Conservation (phyloP, 371 early-diverging fungal species). For the Batrachochytrium dendrobatidis region DNA sequence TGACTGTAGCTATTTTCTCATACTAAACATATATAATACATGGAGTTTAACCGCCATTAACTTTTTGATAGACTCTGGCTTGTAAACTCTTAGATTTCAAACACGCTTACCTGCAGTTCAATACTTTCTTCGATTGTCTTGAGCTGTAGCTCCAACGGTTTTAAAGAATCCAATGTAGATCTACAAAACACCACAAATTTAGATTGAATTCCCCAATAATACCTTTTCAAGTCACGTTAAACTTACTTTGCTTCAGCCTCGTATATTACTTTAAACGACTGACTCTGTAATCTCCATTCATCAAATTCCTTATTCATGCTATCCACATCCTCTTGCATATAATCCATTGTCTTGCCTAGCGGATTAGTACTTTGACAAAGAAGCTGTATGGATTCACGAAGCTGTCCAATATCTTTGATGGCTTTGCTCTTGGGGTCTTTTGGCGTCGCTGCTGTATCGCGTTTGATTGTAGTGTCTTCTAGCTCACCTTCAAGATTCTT, state of each 20-base stretch:
- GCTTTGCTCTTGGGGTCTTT: constrained; percentile 7
- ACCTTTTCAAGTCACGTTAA: background rate
- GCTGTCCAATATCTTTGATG: constrained; percentile 23
- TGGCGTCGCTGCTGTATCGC: background rate
- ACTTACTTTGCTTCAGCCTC: constrained; percentile 24
- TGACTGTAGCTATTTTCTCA: constrained; percentile 31
- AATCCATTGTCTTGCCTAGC: constrained; percentile 45
- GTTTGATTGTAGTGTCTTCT: constrained; percentile 1
- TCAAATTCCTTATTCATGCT: constrained; percentile 46
- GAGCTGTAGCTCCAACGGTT: constrained; percentile 29
- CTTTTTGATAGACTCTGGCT: background rate
- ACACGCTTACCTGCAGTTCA: constrained; percentile 32
- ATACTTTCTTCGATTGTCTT: constrained; percentile 31
- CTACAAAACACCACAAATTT: constrained; percentile 10
- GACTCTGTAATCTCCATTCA: constrained; percentile 31
- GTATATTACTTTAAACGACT: constrained; percentile 19
- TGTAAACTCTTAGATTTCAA: too few relatives aligned
- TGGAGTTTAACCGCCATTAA: background rate
- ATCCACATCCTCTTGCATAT: constrained; percentile 49
- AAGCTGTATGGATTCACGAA: constrained; percentile 36
- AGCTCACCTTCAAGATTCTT: constrained; percentile 19
- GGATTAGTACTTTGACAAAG: constrained; percentile 40
- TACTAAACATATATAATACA: constrained; percentile 11
- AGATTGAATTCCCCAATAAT: constrained; percentile 1
- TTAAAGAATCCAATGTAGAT: constrained; percentile 20